Percentiles rank a stretch among this genome's conserved stretches.
phyloP scores from a whole-genome alignment of 305 asterid genomes.

The Ajuga reptans region DNA sequence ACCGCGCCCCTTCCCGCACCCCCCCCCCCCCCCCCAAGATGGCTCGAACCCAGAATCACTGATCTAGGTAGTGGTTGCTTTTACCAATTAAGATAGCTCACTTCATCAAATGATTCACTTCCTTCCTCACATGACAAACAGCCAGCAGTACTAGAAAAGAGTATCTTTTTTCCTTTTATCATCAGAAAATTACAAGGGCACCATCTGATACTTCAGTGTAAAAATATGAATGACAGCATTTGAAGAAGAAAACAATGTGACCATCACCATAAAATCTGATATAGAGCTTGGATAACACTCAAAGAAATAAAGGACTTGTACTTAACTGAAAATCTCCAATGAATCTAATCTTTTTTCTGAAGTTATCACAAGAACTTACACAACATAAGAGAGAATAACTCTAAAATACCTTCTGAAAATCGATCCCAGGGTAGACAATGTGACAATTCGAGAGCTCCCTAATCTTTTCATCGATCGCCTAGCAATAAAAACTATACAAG shows the following conservation, averaged over 20 bases:
- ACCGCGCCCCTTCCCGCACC: no score
- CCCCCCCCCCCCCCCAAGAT: no score
- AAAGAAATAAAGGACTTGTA: neutral
- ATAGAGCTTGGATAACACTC: neutral
- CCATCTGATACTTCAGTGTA: neutral
- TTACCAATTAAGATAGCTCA: no score
- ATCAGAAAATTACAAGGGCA: neutral
- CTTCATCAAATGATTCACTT: neutral
- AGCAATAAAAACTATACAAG: constrained; percentile 23
- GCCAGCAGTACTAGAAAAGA: neutral
- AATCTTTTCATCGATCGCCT: constrained; percentile 98
- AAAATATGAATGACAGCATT: neutral
- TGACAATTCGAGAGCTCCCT: constrained; percentile 95
- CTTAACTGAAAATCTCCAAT: neutral
- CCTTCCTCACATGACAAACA: constrained; percentile 15
- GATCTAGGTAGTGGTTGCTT: no score
- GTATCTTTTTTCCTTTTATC: neutral
- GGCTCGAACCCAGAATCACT: no score
- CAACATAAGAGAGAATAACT: constrained; percentile 14
- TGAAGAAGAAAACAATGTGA: neutral
- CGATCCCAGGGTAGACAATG: constrained; percentile 82
- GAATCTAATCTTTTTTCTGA: neutral
- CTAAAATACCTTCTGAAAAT: constrained; percentile 80
- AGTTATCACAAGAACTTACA: neutral
- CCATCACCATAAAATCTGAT: neutral